Base-by-base conservation (phyloP, 1,284 basidiomycete genomes). In the Omphalotus olearius region DNA sequence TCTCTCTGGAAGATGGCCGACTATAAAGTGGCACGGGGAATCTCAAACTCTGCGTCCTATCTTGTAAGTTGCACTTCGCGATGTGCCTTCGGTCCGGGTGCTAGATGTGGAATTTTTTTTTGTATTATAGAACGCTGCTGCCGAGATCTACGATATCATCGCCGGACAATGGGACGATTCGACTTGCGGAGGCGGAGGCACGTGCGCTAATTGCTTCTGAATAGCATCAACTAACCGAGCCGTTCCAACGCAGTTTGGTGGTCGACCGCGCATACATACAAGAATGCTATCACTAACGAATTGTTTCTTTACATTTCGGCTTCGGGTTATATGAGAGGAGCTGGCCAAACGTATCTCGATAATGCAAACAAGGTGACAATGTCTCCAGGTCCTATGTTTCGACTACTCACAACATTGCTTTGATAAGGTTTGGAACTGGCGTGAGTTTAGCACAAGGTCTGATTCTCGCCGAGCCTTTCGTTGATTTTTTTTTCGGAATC, bases 211-310 rank as follows among this genome's bases (percentile, higher is more conserved):
- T 23, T 42, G 6, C 41, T 4, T 13, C 23, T 45, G n/a, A 49
- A 43, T 30, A 39, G n/a, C 6, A 25, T 23, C 23, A 10, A 13
- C 30, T 35, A 38, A 17, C 35, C 5, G 28, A 48, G 18, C 14
- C 18, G 30, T 30, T 39, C 14, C 1, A 30, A 14, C n/a, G 2
- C 33, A 79, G 78, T 80, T 13, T 80, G 79, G 78, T 81, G 79
- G 79, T 74, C 72, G 11, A 70, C 69, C 6, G 76, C 67, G 17
- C 74, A 75, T 57, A 73, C 68, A 0, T 80, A 81, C 67, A 81
- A 81, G 64, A 80, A 80, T 52, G 76, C 79, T 5, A 73, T 81
- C 52, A 81, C 79, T 17, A 81, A 81, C 56, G 70, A 80, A 51
- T 66, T 80, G 7, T 81, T 78, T 65, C 65, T 81, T 17, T 64